Conservation (phyloP, 1,284 basidiomycete species). For the Sporisorium exsertum region DNA sequence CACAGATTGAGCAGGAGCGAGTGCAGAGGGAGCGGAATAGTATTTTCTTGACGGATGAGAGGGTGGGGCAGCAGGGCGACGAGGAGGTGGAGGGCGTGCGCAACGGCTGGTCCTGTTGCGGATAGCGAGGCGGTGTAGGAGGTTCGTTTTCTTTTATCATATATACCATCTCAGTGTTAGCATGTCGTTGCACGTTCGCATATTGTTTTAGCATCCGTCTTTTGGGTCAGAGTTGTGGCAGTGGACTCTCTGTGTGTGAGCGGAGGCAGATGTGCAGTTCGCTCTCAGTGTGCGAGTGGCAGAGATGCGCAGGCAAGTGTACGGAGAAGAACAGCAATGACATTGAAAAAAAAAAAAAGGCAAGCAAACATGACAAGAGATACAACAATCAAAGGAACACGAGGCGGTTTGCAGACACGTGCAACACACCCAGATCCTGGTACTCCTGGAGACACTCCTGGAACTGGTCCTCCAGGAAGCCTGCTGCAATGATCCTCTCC, state of each 20-base stretch:
- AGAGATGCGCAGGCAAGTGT: too few species aligned
- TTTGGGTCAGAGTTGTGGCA: too few species aligned
- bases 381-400: conserved; percentile 25
- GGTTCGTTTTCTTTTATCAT: not conserved
- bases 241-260: too few species aligned
- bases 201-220: too few species aligned
- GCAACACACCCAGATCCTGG: conserved; percentile 40
- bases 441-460: conserved; percentile 51
- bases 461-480: conserved; percentile 54
- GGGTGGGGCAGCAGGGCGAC: not conserved
- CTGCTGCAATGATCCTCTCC: conserved; percentile 33
- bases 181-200: too few species aligned
- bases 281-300: too few species aligned
- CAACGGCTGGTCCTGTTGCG: conserved; percentile 43
- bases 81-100: not conserved
- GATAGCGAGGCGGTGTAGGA: not conserved
- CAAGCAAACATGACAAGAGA: not conserved
- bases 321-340: too few species aligned
- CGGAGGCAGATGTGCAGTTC: too few species aligned
- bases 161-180: not conserved
- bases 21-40: conserved; percentile 33
- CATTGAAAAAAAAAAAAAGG: too few species aligned
- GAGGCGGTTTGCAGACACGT: conserved; percentile 20
- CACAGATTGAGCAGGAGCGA: conserved; percentile 45
- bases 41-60: conserved; percentile 25